A percentile compares a stretch with the other conserved stretches of the same genome.
phyloP scores from a whole-genome alignment of 1,284 basidiomycete genomes.

The Filobasidium uniguttulatum region DNA sequence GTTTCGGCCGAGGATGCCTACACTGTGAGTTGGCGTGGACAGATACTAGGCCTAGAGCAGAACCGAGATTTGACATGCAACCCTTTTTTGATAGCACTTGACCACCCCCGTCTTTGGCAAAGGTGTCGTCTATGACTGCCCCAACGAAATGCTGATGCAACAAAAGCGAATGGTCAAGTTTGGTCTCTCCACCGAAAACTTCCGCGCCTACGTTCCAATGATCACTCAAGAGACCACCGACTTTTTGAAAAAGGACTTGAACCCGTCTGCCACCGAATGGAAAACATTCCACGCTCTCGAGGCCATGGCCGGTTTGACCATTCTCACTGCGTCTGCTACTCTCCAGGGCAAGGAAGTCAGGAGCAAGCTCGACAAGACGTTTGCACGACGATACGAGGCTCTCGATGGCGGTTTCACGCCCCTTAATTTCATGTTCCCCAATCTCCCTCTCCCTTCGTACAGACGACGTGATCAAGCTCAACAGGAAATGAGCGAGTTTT shows the following conservation, averaged over 20 bases:
- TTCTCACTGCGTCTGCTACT: slow-evolving; percentile 83
- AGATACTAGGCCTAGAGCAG: background rate
- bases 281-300: slow-evolving; percentile 55
- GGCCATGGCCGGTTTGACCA: slow-evolving; percentile 82
- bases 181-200: slow-evolving; percentile 82
- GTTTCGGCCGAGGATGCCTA: slow-evolving; percentile 97
- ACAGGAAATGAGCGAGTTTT: slow-evolving; percentile 87
- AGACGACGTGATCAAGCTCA: slow-evolving; percentile 76
- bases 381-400: slow-evolving; percentile 75
- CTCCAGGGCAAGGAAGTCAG: slow-evolving; percentile 88
- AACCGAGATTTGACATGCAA: background rate
- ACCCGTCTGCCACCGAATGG: slow-evolving; percentile 20
- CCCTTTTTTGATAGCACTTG: slow-evolving; percentile 56
- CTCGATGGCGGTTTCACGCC: slow-evolving; percentile 87
- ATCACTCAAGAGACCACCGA: slow-evolving; percentile 70
- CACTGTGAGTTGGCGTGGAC: slow-evolving; percentile 58
- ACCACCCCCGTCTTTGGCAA: slow-evolving; percentile 92
- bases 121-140: slow-evolving; percentile 94
- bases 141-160: slow-evolving; percentile 95
- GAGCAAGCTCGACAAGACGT: slow-evolving; percentile 60
- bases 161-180: slow-evolving; percentile 97
- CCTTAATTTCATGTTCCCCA: slow-evolving; percentile 87
- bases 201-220: slow-evolving; percentile 79
- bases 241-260: slow-evolving; percentile 45
- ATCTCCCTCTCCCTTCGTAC: slow-evolving; percentile 82